Evolutionary conservation across 495 filamentous ascomycete species (phyloP), one percentile per base, ranked within the genome.

Genomic region (Penicillium paxilli): DNA sequence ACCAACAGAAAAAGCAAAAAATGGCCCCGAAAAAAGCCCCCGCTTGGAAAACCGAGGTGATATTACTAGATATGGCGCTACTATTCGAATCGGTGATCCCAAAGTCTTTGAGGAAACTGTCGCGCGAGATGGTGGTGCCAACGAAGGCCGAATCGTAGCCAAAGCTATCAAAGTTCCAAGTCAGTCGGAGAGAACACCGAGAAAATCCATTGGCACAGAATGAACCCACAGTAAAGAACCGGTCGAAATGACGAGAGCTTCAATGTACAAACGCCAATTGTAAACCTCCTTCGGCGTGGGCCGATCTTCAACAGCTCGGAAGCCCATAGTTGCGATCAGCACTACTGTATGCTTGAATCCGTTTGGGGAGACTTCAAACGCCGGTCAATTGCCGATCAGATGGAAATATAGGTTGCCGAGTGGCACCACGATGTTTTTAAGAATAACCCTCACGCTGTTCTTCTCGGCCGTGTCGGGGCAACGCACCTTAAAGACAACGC

Each of bases 81-180:
- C 80, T 64, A 20, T 66, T 57, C 11, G 55, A 42, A 1, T 62
- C 59, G 12, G 62, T 60, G 46, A 82, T 78, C 11, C 69, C 54
- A 58, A 86, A 85, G 61, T 82, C 81, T 2, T 62, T 37, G 24
- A 68, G 68, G 66, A 86, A 86, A 20, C 82, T 81, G 0, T 70
- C 69, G 23, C 84, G 71, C 17, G 83, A 76, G n/a, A 85, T 71
- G 4, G 83, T 86, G 4, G 76, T 83, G 48, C 83, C 83, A 33
- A 86, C 83, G 68, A 86, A 86, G 45, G 82, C 78, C 16, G 73
- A 75, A 57, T 85, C 83, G 52, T 84, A 86, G 17, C 85, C 83
- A 22, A 48, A 41, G 17, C 33, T 54, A 16, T 37, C 4, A 19
- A 16, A 38, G 14, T 0, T 23, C n/a, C 17, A 2, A 12, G 40